Conservation (phyloP, 1,284 basidiomycete genomes). For the Ceratobasidium sp. region DNA sequence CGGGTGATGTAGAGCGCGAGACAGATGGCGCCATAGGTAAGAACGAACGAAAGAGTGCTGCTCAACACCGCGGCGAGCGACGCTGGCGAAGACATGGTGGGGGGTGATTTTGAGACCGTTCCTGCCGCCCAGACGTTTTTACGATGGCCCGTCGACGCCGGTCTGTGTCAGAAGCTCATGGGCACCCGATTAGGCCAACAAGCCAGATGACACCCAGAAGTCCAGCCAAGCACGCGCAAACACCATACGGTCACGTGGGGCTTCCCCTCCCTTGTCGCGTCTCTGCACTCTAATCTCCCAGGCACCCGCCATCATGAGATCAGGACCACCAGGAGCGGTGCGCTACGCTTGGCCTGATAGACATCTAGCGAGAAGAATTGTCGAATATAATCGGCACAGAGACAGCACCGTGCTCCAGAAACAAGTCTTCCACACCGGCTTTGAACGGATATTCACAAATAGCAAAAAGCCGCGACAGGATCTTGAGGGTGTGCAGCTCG, state of each 20-base stretch:
- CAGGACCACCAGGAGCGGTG: conserved; percentile 7
- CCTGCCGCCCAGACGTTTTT: conserved; percentile 21
- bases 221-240: not conserved
- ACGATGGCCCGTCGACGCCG: conserved; percentile 19
- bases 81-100: conserved; percentile 6
- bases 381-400: conserved; percentile 16
- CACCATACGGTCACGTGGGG: conserved; percentile 12
- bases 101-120: not conserved
- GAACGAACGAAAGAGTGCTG: conserved; percentile 26
- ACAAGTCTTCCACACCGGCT: conserved; percentile 31
- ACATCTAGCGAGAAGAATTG: conserved; percentile 9
- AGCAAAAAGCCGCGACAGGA: conserved; percentile 25
- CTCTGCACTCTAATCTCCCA: not conserved
- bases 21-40: conserved; percentile 34
- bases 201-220: conserved; percentile 27
- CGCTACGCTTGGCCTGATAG: conserved; percentile 35
- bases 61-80: conserved; percentile 14
- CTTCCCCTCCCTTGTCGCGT: not conserved
- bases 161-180: conserved; percentile 26
- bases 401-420: not conserved
- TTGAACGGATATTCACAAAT: conserved; percentile 27
- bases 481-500: conserved; percentile 26
- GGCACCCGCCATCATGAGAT: not conserved
- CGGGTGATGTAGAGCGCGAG: conserved; percentile 23
- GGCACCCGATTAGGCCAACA: conserved; percentile 19